A percentile compares a stretch with the other conserved stretches of the same genome.
These are phyloP conservation scores for Mrakia gelida DNA, from an alignment of 768 basidiomycete species.

Conservation along the genomic window DNA sequence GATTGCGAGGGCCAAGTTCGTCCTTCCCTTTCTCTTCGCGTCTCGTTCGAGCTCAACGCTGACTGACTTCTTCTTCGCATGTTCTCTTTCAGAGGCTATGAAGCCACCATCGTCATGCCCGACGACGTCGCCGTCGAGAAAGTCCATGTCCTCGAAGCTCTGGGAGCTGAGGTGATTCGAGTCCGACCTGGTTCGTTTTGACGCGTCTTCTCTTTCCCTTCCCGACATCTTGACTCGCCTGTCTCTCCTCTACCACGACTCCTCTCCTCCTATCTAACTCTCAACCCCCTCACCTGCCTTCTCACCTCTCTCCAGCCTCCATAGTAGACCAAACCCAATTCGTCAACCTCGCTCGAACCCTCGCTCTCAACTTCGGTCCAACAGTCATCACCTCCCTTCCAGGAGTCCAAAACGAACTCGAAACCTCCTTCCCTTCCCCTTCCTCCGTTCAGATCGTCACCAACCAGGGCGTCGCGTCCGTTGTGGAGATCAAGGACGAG, in stretches of 20 bases:
- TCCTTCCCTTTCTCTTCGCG: conserved; percentile 7
- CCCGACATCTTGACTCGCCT: no score
- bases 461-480: neutral
- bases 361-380: conserved; percentile 68
- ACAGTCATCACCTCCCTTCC: conserved; percentile 40
- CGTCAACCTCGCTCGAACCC: conserved; percentile 82
- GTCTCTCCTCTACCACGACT: no score
- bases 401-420: conserved; percentile 16
- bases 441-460: neutral
- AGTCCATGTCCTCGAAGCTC: conserved; percentile 69
- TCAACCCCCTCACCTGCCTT: no score
- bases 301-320: conserved; percentile 52
- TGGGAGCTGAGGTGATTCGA: conserved; percentile 84
- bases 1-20: conserved; percentile 77
- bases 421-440: neutral
- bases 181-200: conserved; percentile 57
- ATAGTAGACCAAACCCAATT: conserved; percentile 83
- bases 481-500: neutral
- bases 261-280: neutral
- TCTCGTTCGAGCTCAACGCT: neutral
- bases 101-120: conserved; percentile 82
- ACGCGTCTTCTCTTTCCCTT: neutral
- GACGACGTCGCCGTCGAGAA: conserved; percentile 87
- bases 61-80: neutral
- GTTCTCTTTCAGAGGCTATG: conserved; percentile 64